Base-by-base conservation (phyloP, 768 basidiomycete genomes). In the Lactifluus echinatus region DNA sequence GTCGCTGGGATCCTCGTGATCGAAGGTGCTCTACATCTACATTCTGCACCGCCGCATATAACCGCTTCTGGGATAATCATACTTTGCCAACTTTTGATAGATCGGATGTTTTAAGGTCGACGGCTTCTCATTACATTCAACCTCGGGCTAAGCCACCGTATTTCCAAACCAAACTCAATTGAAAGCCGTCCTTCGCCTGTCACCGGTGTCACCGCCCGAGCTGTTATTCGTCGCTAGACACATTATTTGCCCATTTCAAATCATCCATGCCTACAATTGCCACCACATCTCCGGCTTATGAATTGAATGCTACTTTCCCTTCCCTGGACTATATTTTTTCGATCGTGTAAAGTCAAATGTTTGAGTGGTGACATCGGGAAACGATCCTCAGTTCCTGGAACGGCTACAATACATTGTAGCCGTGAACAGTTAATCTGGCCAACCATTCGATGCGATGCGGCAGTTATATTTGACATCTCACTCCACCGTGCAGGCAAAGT, bases 21-120 rank as follows among this genome's bases (percentile, higher is more conserved):
- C 31, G 40, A 53, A 43, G 42, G 21, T 43, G 17, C 21, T 15
- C 43, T 43, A 21, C 45, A 11, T 17, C 26, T 14, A 10, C 28
- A 29, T 31, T 55, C 19, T 39, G 2, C 15, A 19, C 37, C 28
- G 36, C 46, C 5, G 36, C 45, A 55, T 55, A 28, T 47, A 47
- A 11, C 53, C 44, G 44, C 44, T 46, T 54, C 53, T 34, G 49
- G 42, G 49, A 56, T 44, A 44, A 56, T 45, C 39, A 37, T 44
- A 17, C 11, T 10, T 43, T 24, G 40, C 14, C 19, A 31, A 8
- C 17, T 6, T 4, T n/a, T 17, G 19, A 53, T 53, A 53, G 26
- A 53, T 53, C 53, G 44, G 53, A 34, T n/a, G 29, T n/a, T 43
- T 19, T 12, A 31, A 15, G 11, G 12, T n/a, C n/a, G n/a, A n/a